Conservation (phyloP, 306 rosid genomes). For the Cicer chorassanicum region DNA sequence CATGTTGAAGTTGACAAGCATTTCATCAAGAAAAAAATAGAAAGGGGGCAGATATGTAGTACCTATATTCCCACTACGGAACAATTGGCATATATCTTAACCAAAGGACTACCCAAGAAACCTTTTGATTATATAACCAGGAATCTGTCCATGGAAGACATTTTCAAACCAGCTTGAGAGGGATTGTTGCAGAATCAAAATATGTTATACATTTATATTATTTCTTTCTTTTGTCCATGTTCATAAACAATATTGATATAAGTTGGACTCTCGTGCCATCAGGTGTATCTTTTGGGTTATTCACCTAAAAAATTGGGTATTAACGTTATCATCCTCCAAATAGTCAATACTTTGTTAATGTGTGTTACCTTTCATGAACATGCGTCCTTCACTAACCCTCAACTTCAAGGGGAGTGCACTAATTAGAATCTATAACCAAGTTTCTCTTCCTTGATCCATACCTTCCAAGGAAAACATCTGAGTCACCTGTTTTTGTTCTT, state of each 20-base stretch:
- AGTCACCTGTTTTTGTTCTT: neutral
- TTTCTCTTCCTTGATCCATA: neutral
- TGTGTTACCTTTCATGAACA: too few relatives aligned
- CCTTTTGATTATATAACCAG: neutral
- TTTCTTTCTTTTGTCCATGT: too few relatives aligned
- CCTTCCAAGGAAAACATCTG: neutral
- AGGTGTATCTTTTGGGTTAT: too few relatives aligned
- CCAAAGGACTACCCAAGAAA: neutral
- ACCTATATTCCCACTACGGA: neutral
- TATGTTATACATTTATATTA: too few relatives aligned
- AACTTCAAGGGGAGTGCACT: too few relatives aligned
- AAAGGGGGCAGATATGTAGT: neutral
- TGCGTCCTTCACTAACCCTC: too few relatives aligned
- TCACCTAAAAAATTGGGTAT: too few relatives aligned
- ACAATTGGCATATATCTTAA: neutral
- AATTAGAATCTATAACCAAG: neutral
- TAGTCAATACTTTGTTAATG: too few relatives aligned
- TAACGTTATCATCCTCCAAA: too few relatives aligned
- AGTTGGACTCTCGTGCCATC: too few relatives aligned
- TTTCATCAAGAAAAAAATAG: neutral
- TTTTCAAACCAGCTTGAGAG: slow-evolving; percentile 3
- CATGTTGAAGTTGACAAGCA: neutral
- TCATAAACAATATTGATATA: too few relatives aligned
- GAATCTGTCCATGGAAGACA: neutral
- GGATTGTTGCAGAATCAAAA: neutral